Evolutionary conservation across 2,329 filamentous ascomycete species (phyloP).

Genomic region (Neopestalotiopsis clavispora): DNA sequence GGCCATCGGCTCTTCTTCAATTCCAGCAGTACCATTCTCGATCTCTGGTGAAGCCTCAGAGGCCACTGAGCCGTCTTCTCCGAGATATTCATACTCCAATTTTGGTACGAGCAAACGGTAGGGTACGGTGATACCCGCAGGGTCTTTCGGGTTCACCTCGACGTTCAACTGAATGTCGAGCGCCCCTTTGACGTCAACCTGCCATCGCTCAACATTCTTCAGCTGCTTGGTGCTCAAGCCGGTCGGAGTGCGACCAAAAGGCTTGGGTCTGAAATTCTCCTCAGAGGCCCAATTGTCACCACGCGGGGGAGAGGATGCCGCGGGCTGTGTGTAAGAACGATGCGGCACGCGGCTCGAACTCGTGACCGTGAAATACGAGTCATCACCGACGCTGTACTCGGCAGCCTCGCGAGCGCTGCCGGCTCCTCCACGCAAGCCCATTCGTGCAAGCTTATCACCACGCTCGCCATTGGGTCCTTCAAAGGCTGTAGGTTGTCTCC

Average conservation of each 20-base stretch:
- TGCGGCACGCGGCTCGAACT: slow-evolving; percentile 46
- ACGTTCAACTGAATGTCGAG: slow-evolving; percentile 89
- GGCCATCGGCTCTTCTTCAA: neutral
- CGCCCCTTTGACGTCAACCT: slow-evolving; percentile 80
- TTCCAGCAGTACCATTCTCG: slow-evolving; percentile 15
- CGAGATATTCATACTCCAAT: slow-evolving; percentile 65
- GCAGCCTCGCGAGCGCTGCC: slow-evolving; percentile 43
- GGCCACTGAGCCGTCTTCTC: slow-evolving; percentile 33
- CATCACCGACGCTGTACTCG: slow-evolving; percentile 61
- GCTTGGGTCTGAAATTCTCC: slow-evolving; percentile 25
- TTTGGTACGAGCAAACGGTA: slow-evolving; percentile 87
- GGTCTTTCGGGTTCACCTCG: slow-evolving; percentile 85
- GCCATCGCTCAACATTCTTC: slow-evolving; percentile 56
- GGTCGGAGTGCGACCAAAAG: slow-evolving; percentile 74
- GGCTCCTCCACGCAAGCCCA: slow-evolving; percentile 39
- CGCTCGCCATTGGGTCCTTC: slow-evolving; percentile 21
- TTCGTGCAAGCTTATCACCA: slow-evolving; percentile 20
- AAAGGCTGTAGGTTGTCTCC: slow-evolving; percentile 17
- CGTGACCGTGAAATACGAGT: slow-evolving; percentile 55
- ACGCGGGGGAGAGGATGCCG: slow-evolving; percentile 20
- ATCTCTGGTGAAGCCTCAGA: slow-evolving; percentile 3
- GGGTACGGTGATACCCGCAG: slow-evolving; percentile 83
- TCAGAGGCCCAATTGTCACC: slow-evolving; percentile 16
- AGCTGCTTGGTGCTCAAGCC: slow-evolving; percentile 67
- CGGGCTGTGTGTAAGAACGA: slow-evolving; percentile 32